Evolutionary conservation across 73 alveolate species (phyloP).

Genomic region (Stentor roeselii): DNA sequence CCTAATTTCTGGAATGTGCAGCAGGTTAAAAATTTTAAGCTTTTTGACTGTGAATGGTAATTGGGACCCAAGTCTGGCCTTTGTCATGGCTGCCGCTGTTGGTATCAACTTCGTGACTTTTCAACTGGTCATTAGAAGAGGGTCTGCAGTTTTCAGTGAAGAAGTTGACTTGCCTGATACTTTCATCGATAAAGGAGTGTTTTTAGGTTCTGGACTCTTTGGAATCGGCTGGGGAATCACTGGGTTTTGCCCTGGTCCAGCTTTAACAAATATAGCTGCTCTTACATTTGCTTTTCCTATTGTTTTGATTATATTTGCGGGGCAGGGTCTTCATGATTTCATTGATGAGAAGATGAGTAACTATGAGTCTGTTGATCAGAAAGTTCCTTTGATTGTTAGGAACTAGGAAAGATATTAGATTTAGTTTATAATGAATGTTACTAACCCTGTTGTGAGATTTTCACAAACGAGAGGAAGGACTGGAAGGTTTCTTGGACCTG

Average conservation of each 20-base stretch:
- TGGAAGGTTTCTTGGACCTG: no score
- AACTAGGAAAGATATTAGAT: no score
- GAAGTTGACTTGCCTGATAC: not conserved
- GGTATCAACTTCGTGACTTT: conserved; percentile 73
- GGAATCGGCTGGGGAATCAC: conserved; percentile 99
- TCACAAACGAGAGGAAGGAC: no score
- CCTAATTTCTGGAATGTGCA: conserved; percentile 88
- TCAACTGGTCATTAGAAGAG: conserved; percentile 28
- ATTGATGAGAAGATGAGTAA: not conserved
- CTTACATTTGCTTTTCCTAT: not conserved
- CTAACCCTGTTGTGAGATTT: no score
- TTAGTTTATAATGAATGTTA: no score
- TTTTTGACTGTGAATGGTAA: conserved; percentile 71
- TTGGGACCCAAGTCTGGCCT: conserved; percentile 89
- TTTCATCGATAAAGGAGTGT: conserved; percentile 67
- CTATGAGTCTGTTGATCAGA: no score
- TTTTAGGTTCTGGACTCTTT: conserved; percentile 88
- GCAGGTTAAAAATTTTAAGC: conserved; percentile 71
- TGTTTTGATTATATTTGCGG: not conserved
- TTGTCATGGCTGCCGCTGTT: conserved; percentile 92
- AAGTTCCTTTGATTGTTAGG: no score
- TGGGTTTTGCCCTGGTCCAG: conserved; percentile 99
- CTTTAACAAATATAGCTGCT: conserved; percentile 44
- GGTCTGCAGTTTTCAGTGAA: not conserved
- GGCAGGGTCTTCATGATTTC: conserved; percentile 25